phyloP scores from a whole-genome alignment of 2,329 filamentous ascomycete species.

The Shiraia sp. region DNA sequence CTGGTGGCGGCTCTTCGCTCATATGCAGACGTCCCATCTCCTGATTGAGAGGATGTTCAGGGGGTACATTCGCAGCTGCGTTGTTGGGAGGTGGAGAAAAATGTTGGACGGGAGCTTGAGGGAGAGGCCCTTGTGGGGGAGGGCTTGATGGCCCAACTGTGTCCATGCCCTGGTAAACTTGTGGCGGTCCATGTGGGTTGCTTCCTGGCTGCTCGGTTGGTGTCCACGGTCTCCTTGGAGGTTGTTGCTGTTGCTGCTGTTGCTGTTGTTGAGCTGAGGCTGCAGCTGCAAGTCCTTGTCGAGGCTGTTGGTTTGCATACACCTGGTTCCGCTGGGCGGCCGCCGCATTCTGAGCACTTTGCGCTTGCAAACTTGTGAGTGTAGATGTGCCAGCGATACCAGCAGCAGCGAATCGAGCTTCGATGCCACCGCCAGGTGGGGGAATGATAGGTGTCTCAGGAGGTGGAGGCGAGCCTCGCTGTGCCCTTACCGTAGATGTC shows the following conservation, averaged over 20 bases:
- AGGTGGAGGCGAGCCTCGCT: constrained; percentile 88
- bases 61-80: constrained; percentile 23
- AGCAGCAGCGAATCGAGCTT: constrained; percentile 86
- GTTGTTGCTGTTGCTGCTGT: constrained; percentile 45
- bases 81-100: constrained; percentile 35
- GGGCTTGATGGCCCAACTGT: constrained; percentile 58
- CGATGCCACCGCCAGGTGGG: constrained; percentile 78
- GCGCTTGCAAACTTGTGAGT: constrained; percentile 71
- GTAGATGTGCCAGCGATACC: constrained; percentile 87
- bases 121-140: constrained; percentile 42
- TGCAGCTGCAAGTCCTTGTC: constrained; percentile 55
- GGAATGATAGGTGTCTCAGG: constrained; percentile 87
- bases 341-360: constrained; percentile 80
- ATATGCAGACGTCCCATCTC: constrained; percentile 84
- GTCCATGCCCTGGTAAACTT: constrained; percentile 84
- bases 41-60: constrained; percentile 74
- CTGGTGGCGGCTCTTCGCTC: constrained; percentile 85
- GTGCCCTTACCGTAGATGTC: constrained; percentile 88
- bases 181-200: constrained; percentile 85
- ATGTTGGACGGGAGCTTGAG: constrained; percentile 28
- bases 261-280: constrained; percentile 38
- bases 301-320: constrained; percentile 58
- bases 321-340: constrained; percentile 80
- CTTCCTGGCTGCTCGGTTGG: constrained; percentile 88
- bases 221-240: constrained; percentile 77